Evolutionary conservation across 768 basidiomycete genomes (phyloP).

Genomic region (Phaeotremella fagi): DNA sequence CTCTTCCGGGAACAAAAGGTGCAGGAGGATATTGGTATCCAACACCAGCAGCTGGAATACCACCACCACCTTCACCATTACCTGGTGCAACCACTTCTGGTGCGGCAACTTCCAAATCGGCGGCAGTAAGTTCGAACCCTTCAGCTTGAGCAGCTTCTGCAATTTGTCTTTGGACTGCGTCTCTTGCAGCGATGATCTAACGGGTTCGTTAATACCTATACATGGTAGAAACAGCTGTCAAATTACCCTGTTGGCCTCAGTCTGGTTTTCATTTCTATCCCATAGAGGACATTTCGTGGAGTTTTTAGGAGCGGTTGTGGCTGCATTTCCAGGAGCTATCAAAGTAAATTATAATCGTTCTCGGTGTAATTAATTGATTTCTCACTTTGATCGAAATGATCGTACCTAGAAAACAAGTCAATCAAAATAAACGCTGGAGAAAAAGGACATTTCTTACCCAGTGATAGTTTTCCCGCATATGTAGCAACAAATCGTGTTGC

Average conservation of each 20-base stretch:
- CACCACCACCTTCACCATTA: too few species aligned
- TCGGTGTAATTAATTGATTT: too few species aligned
- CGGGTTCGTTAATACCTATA: background rate
- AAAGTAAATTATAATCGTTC: too few species aligned
- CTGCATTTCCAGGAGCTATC: slow-evolving; percentile 6
- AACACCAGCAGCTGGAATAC: too few species aligned
- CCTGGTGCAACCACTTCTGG: slow-evolving; percentile 1
- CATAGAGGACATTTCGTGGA: slow-evolving; percentile 25
- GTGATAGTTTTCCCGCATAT: slow-evolving; percentile 67
- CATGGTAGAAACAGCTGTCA: too few species aligned
- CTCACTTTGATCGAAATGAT: slow-evolving; percentile 43
- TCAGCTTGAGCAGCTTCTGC: slow-evolving; percentile 17
- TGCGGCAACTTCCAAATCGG: slow-evolving; percentile 20
- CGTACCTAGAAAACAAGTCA: slow-evolving; percentile 16
- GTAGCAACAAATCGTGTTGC: slow-evolving; percentile 73
- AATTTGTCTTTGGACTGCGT: slow-evolving; percentile 22
- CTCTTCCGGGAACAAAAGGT: too few species aligned
- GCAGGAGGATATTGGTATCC: too few species aligned
- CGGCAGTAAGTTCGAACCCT: slow-evolving; percentile 17
- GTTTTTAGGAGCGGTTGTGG: slow-evolving; percentile 1
- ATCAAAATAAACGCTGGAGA: too few species aligned
- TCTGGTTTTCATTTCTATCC: slow-evolving; percentile 15
- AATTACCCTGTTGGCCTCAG: too few species aligned
- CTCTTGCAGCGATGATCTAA: slow-evolving; percentile 33
- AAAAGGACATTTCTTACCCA: slow-evolving; percentile 12